Conservation (phyloP, 352 stramenopile species). For the Globisporangium apiculatum region DNA sequence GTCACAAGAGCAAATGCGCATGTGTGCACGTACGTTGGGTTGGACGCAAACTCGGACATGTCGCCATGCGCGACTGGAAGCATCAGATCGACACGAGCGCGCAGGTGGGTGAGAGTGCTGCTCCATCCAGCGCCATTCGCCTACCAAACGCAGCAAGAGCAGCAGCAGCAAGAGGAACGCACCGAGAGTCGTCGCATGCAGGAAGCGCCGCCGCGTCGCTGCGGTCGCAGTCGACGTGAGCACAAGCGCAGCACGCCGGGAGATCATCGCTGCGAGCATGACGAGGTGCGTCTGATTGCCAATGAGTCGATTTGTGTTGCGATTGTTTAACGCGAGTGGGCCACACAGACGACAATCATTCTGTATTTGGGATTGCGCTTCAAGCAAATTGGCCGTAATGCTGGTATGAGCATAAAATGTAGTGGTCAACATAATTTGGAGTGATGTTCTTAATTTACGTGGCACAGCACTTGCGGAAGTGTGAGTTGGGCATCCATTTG, state of each 20-base stretch:
- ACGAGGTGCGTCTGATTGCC: not conserved
- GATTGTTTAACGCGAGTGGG: too few species aligned
- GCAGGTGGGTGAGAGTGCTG: too few species aligned
- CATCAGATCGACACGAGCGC: too few species aligned
- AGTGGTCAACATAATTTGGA: too few species aligned
- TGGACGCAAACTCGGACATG: conserved; percentile 45
- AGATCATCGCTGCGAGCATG: not conserved
- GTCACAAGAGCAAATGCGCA: not conserved
- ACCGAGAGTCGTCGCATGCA: conserved; percentile 42
- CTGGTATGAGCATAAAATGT: too few species aligned
- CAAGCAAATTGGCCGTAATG: too few species aligned
- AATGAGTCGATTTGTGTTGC: too few species aligned
- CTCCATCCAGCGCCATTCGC: too few species aligned
- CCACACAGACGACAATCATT: too few species aligned
- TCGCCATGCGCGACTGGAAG: conserved; percentile 39
- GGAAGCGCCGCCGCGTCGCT: conserved; percentile 2
- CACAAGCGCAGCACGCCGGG: too few species aligned
- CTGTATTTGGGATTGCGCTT: too few species aligned
- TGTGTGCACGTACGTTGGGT: conserved; percentile 43
- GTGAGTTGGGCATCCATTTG: not conserved
- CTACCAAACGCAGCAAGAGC: not conserved
- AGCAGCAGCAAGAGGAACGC: not conserved
- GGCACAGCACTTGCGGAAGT: not conserved
- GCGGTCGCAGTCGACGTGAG: not conserved
- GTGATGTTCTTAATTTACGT: not conserved